Percentiles rank a stretch among this genome's conserved stretches.
These are phyloP conservation scores for Penicillium maclennaniae DNA, from an alignment of 495 filamentous ascomycete species.

Conservation along the genomic window DNA sequence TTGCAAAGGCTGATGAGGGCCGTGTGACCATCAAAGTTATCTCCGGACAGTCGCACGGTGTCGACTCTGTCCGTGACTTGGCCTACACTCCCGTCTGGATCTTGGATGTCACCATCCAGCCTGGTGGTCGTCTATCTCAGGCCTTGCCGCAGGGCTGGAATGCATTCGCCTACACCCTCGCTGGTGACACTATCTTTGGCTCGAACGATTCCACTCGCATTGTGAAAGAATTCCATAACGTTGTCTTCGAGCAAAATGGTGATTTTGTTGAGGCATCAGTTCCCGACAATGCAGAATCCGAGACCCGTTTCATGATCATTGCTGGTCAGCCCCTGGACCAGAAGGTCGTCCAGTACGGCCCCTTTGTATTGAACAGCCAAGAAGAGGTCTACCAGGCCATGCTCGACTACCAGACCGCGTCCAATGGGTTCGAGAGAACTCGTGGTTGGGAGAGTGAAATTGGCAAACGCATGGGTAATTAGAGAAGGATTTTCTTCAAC, in stretches of 20 bases:
- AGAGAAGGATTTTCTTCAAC: conserved; percentile 4
- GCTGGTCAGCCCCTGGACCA: conserved; percentile 87
- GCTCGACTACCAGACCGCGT: conserved; percentile 75
- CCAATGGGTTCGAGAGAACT: conserved; percentile 88
- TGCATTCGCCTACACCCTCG: conserved; percentile 79
- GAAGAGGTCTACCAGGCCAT: conserved; percentile 90
- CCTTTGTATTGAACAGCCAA: conserved; percentile 80
- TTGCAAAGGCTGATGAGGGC: conserved; percentile 61
- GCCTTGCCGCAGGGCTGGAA: conserved; percentile 80
- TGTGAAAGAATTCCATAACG: conserved; percentile 76
- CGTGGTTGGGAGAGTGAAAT: conserved; percentile 87
- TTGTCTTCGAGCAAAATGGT: conserved; percentile 80
- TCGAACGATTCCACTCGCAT: conserved; percentile 50
- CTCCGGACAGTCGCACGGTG: conserved; percentile 73
- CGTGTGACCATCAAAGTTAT: conserved; percentile 86
- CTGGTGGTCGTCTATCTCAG: conserved; percentile 73
- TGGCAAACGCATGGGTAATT: conserved; percentile 70
- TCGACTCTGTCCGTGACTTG: conserved; percentile 81
- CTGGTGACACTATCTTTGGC: conserved; percentile 66
- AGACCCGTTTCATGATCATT: conserved; percentile 70
- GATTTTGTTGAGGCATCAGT: conserved; percentile 70
- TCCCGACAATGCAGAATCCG: conserved; percentile 60
- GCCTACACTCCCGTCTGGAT: conserved; percentile 97
- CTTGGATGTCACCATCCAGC: conserved; percentile 76
- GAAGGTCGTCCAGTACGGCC: conserved; percentile 92